Conservation (phyloP, 345 rosid genomes). For the Salix dunnii region DNA sequence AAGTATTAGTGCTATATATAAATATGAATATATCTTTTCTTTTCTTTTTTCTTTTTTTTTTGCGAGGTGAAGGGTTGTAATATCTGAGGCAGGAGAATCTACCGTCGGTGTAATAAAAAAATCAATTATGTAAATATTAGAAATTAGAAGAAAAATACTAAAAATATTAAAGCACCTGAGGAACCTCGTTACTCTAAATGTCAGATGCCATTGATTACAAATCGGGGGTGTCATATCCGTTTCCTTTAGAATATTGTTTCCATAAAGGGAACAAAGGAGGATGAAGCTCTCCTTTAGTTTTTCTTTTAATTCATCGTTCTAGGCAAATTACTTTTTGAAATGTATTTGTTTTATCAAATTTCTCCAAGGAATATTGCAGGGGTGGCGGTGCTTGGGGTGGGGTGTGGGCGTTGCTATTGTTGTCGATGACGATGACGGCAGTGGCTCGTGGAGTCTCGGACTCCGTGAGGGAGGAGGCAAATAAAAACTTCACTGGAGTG, state of each 20-base stretch:
- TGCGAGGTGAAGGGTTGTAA: not conserved
- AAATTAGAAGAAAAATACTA: not conserved
- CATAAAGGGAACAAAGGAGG: constrained; percentile 27
- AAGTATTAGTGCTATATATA: not conserved
- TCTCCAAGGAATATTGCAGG: not conserved
- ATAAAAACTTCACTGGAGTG: constrained; percentile 30
- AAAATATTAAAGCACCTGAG: not conserved
- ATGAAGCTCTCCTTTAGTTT: constrained; percentile 10
- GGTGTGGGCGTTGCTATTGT: too few species aligned
- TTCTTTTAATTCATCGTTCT: constrained; percentile 28
- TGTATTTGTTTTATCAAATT: too few species aligned
- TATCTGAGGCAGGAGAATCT: constrained; percentile 1
- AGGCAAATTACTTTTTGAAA: constrained; percentile 12
- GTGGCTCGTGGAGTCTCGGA: constrained; percentile 67
- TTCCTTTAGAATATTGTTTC: constrained; percentile 18
- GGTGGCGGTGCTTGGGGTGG: not conserved
- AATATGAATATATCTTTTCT: constrained; percentile 14
- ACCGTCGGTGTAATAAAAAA: constrained; percentile 17
- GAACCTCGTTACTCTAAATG: not conserved
- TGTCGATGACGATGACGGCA: constrained; percentile 40
- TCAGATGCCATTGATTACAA: not conserved
- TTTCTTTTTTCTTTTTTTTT: not conserved
- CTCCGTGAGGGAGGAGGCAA: constrained; percentile 25
- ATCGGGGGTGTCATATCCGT: not conserved
- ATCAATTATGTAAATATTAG: not conserved